Conservation (phyloP, 805 yeast genomes). For the Yamadazyma scolyti region DNA sequence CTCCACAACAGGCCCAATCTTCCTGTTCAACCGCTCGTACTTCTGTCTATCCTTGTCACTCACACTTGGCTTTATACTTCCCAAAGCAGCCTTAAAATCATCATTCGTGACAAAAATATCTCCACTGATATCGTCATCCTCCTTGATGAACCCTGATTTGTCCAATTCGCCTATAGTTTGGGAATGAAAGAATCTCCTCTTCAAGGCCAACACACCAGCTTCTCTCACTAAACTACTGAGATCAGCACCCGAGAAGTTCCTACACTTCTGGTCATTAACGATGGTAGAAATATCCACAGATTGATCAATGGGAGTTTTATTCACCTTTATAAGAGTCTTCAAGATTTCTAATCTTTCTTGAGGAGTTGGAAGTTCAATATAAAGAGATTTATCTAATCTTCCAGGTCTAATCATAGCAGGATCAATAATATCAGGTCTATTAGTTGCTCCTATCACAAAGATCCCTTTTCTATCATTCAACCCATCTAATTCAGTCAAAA, state of each 20-base stretch:
- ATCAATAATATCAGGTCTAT: constrained; percentile 97
- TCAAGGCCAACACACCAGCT: constrained; percentile 87
- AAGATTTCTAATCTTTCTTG: constrained; percentile 80
- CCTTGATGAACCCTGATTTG: constrained; percentile 34
- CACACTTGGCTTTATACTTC: constrained; percentile 83
- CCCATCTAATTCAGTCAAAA: constrained; percentile 93
- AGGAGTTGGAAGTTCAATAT: constrained; percentile 81
- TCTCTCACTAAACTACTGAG: constrained; percentile 87
- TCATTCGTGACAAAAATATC: constrained; percentile 52
- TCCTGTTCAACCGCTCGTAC: constrained; percentile 69
- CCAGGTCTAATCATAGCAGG: constrained; percentile 98
- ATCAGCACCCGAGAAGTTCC: constrained; percentile 96
- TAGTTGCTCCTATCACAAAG: constrained; percentile 94
- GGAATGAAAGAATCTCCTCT: constrained; percentile 59
- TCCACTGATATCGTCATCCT: constrained; percentile 17
- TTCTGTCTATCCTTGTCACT: constrained; percentile 77
- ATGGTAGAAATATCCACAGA: constrained; percentile 59
- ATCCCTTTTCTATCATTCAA: constrained; percentile 89
- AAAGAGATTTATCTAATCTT: constrained; percentile 86
- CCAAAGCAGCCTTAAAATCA: constrained; percentile 72
- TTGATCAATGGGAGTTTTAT: constrained; percentile 68
- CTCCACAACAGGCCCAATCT: constrained; percentile 42
- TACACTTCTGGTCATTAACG: constrained; percentile 74
- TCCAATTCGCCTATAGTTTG: constrained; percentile 38
- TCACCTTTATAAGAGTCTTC: constrained; percentile 65